Evolutionary conservation across 1,284 basidiomycete species (phyloP).

Genomic region (Earliella scabrosa): DNA sequence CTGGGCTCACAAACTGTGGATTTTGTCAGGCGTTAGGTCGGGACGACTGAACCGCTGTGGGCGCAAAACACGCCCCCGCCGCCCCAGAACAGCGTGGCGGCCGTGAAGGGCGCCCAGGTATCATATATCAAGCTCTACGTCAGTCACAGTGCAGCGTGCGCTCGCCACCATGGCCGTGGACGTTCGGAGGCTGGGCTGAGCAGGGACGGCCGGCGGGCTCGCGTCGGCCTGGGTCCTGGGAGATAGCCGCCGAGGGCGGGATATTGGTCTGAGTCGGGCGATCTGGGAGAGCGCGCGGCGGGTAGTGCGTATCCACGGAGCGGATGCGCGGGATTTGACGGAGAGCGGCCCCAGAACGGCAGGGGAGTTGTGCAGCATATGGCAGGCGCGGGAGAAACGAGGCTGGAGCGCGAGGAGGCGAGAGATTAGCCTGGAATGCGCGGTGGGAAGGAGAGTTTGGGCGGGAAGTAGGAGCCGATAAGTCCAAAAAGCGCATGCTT

Average conservation of each 20-base stretch:
- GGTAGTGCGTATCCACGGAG: constrained; percentile 14
- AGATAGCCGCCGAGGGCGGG: constrained; percentile 24
- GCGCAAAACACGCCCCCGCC: constrained; percentile 21
- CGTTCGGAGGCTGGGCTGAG: not conserved
- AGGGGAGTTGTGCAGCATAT: constrained; percentile 13
- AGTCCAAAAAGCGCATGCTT: constrained; percentile 36
- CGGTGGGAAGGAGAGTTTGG: constrained; percentile 21
- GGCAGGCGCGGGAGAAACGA: constrained; percentile 18
- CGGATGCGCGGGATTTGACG: constrained; percentile 10
- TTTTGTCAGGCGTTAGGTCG: constrained; percentile 15
- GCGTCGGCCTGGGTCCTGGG: constrained; percentile 14
- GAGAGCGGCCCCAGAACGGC: constrained; percentile 12
- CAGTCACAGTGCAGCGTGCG: constrained; percentile 3
- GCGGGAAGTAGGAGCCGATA: constrained; percentile 29
- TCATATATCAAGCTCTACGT: constrained; percentile 22
- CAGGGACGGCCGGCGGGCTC: constrained; percentile 3
- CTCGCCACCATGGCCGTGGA: not conserved
- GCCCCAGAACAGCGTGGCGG: constrained; percentile 18
- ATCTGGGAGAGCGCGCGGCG: constrained; percentile 18
- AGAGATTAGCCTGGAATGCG: constrained; percentile 18
- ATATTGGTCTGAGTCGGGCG: constrained; percentile 26
- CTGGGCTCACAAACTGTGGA: not conserved
- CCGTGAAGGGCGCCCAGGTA: constrained; percentile 19
- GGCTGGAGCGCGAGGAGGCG: constrained; percentile 4
- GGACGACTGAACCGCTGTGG: constrained; percentile 7